phyloP scores from a whole-genome alignment of 208 protist genomes.

The Leishmania lainsoni region DNA sequence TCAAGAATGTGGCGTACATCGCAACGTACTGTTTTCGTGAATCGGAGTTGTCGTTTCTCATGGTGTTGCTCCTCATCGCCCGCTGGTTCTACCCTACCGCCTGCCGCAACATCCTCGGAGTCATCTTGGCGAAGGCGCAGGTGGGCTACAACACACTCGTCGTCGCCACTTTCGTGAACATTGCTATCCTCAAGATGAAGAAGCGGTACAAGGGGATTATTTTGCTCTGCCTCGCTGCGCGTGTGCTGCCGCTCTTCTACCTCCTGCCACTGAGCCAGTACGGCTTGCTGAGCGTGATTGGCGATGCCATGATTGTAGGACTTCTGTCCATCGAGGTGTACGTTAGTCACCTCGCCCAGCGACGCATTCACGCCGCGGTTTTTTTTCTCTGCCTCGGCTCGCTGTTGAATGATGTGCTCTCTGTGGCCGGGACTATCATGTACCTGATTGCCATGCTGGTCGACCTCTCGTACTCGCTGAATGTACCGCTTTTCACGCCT shows the following conservation, averaged over 20 bases:
- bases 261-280: constrained; percentile 74
- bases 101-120: constrained; percentile 14
- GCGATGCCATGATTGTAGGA: constrained; percentile 84
- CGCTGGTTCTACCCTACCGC: constrained; percentile 54
- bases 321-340: constrained; percentile 88
- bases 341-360: constrained; percentile 80
- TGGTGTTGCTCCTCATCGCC: constrained; percentile 62
- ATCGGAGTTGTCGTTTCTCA: constrained; percentile 74
- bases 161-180: constrained; percentile 64
- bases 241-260: constrained; percentile 80
- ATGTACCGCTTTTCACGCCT: constrained; percentile 91
- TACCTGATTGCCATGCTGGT: constrained; percentile 87
- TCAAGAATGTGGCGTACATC: constrained; percentile 80
- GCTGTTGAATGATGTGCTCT: constrained; percentile 86
- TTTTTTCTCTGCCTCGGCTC: constrained; percentile 83
- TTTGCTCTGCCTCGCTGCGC: constrained; percentile 59
- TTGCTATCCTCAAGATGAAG: constrained; percentile 68
- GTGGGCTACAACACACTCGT: constrained; percentile 56
- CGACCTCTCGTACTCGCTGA: constrained; percentile 86
- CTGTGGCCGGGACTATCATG: constrained; percentile 55
- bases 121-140: constrained; percentile 31
- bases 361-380: constrained; percentile 87
- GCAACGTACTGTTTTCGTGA: constrained; percentile 83
- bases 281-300: constrained; percentile 74
- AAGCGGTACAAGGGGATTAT: constrained; percentile 69